phyloP scores from a whole-genome alignment of 1,139 yeast genomes.

The Debaryomyces coudertii region DNA sequence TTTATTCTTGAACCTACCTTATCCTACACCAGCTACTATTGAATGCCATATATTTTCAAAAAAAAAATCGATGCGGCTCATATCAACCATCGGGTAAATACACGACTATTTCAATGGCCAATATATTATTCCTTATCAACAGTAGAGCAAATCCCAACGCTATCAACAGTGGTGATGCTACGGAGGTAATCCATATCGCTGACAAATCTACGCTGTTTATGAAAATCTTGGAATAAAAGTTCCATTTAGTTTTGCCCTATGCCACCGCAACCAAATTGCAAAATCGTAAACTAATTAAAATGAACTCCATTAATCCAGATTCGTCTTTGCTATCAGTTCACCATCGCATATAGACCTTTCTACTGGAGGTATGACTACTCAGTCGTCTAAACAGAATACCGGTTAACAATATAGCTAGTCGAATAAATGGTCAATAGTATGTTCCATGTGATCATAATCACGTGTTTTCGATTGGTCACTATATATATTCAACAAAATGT shows the following conservation, averaged over 20 bases:
- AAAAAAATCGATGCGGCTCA: background rate
- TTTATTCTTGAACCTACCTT: background rate
- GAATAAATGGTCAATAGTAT: background rate
- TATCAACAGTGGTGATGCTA: too few relatives aligned
- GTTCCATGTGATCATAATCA: background rate
- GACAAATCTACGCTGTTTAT: background rate
- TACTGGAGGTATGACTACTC: background rate
- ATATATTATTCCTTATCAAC: too few relatives aligned
- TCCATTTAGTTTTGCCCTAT: background rate
- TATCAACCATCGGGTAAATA: background rate
- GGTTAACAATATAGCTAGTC: background rate
- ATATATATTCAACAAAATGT: slow-evolving; percentile 4
- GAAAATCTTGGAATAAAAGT: background rate
- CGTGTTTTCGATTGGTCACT: slow-evolving; percentile 6
- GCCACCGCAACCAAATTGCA: background rate
- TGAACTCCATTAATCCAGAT: background rate
- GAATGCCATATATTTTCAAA: background rate
- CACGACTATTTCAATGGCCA: background rate
- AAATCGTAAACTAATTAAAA: background rate
- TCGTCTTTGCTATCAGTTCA: background rate
- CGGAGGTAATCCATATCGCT: too few relatives aligned
- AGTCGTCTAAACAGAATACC: background rate
- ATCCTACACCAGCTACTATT: background rate
- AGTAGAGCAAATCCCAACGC: background rate
- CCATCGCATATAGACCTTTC: background rate